A percentile compares a stretch with the other conserved stretches of the same genome.
Conservation (phyloP, 306 rosid genomes). For the Astragalus membranaceus region DNA sequence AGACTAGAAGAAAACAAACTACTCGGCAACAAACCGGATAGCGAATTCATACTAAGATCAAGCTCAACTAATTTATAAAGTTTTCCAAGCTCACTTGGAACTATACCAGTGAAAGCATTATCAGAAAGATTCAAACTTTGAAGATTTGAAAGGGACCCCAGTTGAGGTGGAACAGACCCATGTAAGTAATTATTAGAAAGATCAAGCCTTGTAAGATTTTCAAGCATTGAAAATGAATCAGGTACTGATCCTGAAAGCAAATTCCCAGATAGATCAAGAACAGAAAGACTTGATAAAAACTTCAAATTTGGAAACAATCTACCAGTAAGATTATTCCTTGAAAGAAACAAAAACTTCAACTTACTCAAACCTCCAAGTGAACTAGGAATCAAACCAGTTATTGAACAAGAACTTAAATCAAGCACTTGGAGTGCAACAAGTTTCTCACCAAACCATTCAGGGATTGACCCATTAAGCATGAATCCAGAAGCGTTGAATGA, state of each 20-base stretch:
- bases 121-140: conserved; percentile 47
- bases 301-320: conserved; percentile 52
- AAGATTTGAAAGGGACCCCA: conserved; percentile 45
- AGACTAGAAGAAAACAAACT: conserved; percentile 34
- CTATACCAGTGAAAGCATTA: conserved; percentile 37
- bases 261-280: conserved; percentile 68
- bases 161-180: conserved; percentile 52
- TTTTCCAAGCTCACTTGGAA: conserved; percentile 51
- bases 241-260: conserved; percentile 63
- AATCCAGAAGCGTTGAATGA: conserved; percentile 85
- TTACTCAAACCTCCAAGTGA: conserved; percentile 50
- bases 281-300: conserved; percentile 29
- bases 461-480: conserved; percentile 69
- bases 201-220: conserved; percentile 52
- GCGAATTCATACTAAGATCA: conserved; percentile 59
- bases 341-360: conserved; percentile 41
- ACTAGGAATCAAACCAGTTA: conserved; percentile 53
- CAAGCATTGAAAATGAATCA: conserved; percentile 36
- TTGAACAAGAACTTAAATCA: conserved; percentile 65
- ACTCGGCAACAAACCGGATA: conserved; percentile 51
- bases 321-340: conserved; percentile 66
- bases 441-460: conserved; percentile 69
- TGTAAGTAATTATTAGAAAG: conserved; percentile 63
- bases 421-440: conserved; percentile 49
- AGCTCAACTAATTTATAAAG: conserved; percentile 50